These are phyloP conservation scores for Penicillium thymicola DNA, from an alignment of 2,329 filamentous ascomycete genomes.

Conservation along the genomic window DNA sequence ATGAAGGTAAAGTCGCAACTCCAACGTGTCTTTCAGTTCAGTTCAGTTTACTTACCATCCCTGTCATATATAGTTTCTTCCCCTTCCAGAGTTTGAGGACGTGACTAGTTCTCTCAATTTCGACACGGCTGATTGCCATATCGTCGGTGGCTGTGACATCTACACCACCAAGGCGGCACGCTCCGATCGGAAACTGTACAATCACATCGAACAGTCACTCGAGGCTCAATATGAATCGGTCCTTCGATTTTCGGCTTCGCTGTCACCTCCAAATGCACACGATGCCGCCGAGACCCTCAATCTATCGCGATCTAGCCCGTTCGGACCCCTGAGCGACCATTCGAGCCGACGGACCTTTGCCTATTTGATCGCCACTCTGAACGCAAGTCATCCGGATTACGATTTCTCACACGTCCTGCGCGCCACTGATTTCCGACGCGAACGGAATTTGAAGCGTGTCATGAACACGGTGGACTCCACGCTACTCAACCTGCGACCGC, in stretches of 20 bases:
- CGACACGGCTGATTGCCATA: conserved; percentile 86
- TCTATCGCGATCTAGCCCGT: conserved; percentile 82
- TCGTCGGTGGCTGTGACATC: conserved; percentile 89
- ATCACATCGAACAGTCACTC: conserved; percentile 86
- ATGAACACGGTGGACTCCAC: conserved; percentile 87
- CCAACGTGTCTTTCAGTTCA: conserved; percentile 5
- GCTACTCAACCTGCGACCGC: conserved; percentile 78
- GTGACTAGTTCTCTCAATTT: conserved; percentile 93
- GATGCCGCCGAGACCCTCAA: conserved; percentile 66
- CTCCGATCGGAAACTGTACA: conserved; percentile 95
- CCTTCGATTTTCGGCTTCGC: conserved; percentile 77
- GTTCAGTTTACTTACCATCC: background rate
- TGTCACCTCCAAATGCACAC: conserved; percentile 77
- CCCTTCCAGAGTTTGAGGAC: conserved; percentile 83
- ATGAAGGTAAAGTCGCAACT: conserved; percentile 9
- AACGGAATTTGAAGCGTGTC: conserved; percentile 73
- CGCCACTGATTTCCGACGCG: conserved; percentile 83
- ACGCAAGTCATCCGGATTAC: conserved; percentile 93
- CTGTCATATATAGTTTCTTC: conserved; percentile 68
- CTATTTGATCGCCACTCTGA: conserved; percentile 92
- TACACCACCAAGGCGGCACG: conserved; percentile 97
- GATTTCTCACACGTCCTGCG: conserved; percentile 92
- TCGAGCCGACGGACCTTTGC: conserved; percentile 89
- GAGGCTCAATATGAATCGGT: conserved; percentile 89
- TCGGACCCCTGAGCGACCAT: conserved; percentile 83